A percentile compares a stretch with the other conserved stretches of the same genome.
Evolutionary conservation across 1,284 basidiomycete species (phyloP).

Genomic region (Moesziomyces sp.): DNA sequence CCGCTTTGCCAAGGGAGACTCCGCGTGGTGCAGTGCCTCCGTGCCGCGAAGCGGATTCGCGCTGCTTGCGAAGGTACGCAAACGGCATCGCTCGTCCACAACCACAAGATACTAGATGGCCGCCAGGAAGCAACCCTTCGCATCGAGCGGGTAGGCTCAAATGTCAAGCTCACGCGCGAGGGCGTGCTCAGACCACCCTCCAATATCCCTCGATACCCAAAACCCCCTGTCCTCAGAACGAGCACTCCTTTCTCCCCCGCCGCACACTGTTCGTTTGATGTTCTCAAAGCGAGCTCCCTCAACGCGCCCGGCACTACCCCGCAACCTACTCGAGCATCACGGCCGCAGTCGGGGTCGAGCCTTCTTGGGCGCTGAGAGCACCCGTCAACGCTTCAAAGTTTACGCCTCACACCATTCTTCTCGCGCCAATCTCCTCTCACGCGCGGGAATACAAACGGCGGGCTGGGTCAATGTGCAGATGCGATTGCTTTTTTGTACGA

Average conservation of each 20-base stretch:
- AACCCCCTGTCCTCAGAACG: too few relatives aligned
- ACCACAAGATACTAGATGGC: background rate
- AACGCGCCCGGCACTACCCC: too few relatives aligned
- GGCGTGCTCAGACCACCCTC: background rate
- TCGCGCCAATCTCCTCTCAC: too few relatives aligned
- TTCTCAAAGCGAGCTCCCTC: too few relatives aligned
- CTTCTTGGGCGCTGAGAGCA: too few relatives aligned
- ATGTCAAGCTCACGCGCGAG: background rate
- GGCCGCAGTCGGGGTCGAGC: too few relatives aligned
- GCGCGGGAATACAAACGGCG: background rate
- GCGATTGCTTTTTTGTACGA: slow-evolving; percentile 47
- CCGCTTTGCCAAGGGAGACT: background rate
- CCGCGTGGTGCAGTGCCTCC: background rate
- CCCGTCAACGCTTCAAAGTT: too few relatives aligned
- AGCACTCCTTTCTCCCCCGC: too few relatives aligned
- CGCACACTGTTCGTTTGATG: too few relatives aligned
- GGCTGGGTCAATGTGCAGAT: slow-evolving; percentile 46
- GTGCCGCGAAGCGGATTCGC: background rate
- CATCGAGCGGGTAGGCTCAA: too few relatives aligned
- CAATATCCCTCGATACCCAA: background rate
- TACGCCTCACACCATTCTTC: background rate
- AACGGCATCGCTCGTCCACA: slow-evolving; percentile 13
- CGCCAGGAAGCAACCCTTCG: background rate
- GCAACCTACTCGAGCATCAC: too few relatives aligned
- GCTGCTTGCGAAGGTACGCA: slow-evolving; percentile 17